phyloP scores from a whole-genome alignment of 768 basidiomycete species.

The Exsudoporus frostii region DNA sequence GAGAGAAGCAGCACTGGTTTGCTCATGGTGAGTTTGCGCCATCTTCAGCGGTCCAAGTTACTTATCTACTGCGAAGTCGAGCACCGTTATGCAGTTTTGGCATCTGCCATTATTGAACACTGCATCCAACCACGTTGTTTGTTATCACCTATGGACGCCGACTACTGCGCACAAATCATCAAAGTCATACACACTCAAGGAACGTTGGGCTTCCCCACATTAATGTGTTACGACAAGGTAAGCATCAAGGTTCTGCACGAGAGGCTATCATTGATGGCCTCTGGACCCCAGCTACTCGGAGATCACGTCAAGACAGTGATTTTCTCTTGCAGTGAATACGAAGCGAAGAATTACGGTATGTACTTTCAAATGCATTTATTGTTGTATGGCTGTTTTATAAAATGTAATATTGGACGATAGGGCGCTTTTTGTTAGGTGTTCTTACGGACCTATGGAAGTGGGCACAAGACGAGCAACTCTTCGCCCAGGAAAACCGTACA shows the following conservation, averaged over 20 bases:
- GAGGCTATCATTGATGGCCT: neutral
- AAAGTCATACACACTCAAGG: slow-evolving; percentile 83
- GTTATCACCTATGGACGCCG: slow-evolving; percentile 95
- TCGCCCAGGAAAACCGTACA: slow-evolving; percentile 65
- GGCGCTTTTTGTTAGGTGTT: slow-evolving; percentile 82
- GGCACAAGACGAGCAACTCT: slow-evolving; percentile 73
- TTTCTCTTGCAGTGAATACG: slow-evolving; percentile 94
- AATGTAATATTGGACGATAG: slow-evolving; percentile 36
- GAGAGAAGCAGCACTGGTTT: slow-evolving; percentile 85
- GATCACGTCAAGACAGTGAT: slow-evolving; percentile 81
- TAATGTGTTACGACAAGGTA: slow-evolving; percentile 83
- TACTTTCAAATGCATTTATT: neutral
- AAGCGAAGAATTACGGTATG: slow-evolving; percentile 90
- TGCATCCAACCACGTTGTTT: slow-evolving; percentile 91
- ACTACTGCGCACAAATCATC: slow-evolving; percentile 90
- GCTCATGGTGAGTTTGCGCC: slow-evolving; percentile 45
- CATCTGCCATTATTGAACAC: slow-evolving; percentile 73
- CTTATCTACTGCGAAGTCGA: slow-evolving; percentile 25
- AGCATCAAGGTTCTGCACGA: slow-evolving; percentile 7
- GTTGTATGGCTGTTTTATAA: neutral
- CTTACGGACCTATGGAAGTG: slow-evolving; percentile 77
- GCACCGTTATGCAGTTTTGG: slow-evolving; percentile 44
- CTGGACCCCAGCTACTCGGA: slow-evolving; percentile 61
- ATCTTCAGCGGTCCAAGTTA: neutral
- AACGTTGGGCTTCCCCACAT: slow-evolving; percentile 85